Evolutionary conservation across 768 basidiomycete genomes (phyloP).

Genomic region (Heimioporus sp.): DNA sequence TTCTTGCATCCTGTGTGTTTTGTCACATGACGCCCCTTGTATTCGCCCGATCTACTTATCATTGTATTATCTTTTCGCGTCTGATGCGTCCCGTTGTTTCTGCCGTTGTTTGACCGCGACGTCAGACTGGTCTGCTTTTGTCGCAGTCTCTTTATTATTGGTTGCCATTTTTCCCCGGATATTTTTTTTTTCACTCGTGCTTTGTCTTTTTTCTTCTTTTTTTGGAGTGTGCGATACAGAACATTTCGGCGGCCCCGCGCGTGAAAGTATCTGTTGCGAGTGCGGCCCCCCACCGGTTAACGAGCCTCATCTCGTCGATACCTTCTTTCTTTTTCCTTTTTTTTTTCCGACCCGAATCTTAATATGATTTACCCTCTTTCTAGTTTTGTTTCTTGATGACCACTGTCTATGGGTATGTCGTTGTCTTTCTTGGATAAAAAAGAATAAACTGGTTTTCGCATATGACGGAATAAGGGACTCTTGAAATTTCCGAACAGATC

Average conservation of each 20-base stretch:
- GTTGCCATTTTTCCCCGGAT: neutral
- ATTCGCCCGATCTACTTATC: conserved; percentile 17
- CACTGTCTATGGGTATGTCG: too few relatives aligned
- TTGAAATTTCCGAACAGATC: too few relatives aligned
- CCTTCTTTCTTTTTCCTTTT: conserved; percentile 9
- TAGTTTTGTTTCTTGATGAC: neutral
- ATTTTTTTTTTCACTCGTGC: neutral
- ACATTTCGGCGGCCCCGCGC: conserved; percentile 1
- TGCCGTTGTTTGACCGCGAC: conserved; percentile 22
- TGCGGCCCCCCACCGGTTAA: conserved; percentile 25
- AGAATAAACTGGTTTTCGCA: too few relatives aligned
- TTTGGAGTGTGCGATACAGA: neutral
- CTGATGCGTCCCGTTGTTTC: conserved; percentile 14
- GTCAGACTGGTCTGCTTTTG: conserved; percentile 25
- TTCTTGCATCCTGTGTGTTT: conserved; percentile 1
- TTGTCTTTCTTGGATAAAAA: too few relatives aligned
- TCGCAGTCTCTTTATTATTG: conserved; percentile 7
- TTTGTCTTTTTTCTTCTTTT: neutral
- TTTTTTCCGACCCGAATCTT: neutral
- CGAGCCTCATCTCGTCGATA: conserved; percentile 38
- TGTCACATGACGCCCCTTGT: conserved; percentile 16
- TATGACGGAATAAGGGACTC: too few relatives aligned
- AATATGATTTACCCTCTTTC: neutral
- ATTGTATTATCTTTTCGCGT: conserved; percentile 24
- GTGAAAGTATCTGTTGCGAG: conserved; percentile 19